Percentiles rank a stretch among this genome's conserved stretches.
Conservation (phyloP, 345 rosid species). For the Syzygium aromaticum region DNA sequence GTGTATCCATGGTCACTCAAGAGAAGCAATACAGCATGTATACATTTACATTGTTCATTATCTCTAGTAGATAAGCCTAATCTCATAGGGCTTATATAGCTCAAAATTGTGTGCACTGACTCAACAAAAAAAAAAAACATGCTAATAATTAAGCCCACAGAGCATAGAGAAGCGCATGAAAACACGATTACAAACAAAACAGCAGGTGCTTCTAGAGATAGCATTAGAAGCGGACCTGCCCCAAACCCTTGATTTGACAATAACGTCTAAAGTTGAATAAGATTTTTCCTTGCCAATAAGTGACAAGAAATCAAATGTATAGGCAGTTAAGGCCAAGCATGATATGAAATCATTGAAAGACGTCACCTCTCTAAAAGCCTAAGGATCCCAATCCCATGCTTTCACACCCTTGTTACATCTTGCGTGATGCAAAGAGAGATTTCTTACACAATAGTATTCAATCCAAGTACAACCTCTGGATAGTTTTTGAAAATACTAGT, state of each 20-base stretch:
- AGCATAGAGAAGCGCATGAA: neutral
- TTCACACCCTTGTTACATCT: neutral
- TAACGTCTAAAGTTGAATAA: neutral
- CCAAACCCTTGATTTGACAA: neutral
- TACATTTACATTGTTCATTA: neutral
- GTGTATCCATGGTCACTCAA: neutral
- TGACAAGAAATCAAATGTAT: neutral
- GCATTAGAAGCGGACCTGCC: neutral
- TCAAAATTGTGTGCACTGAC: neutral
- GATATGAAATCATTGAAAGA: neutral
- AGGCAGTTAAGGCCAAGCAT: neutral
- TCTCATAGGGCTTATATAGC: neutral
- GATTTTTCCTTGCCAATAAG: neutral
- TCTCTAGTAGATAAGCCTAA: neutral
- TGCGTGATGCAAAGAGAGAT: neutral
- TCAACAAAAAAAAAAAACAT: neutral
- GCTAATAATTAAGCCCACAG: neutral
- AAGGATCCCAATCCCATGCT: neutral
- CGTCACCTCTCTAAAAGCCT: neutral
- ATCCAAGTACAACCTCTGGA: neutral
- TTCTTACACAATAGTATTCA: neutral
- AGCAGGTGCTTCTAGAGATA: neutral
- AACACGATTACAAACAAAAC: neutral
- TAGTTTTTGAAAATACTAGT: neutral
- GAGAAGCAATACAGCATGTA: neutral